These are phyloP conservation scores for Chaetomium strumarium DNA, from an alignment of 2,329 filamentous ascomycete species.

Conservation along the genomic window DNA sequence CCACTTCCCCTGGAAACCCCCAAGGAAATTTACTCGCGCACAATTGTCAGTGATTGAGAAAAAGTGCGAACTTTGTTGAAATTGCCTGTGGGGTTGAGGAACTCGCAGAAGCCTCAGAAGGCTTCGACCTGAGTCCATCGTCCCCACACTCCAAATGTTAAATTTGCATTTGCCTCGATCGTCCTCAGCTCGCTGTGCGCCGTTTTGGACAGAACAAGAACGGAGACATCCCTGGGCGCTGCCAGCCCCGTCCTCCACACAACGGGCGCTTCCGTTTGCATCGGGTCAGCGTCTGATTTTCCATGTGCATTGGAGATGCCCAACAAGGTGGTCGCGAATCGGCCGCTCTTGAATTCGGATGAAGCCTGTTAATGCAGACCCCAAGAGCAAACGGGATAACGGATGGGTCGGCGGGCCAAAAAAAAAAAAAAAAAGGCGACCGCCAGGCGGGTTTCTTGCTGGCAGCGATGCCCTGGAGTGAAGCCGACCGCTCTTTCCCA, in stretches of 20 bases:
- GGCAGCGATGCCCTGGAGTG: not conserved
- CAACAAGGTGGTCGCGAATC: conserved; percentile 13
- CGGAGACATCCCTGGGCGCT: conserved; percentile 6
- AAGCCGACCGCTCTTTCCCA: conserved; percentile 20
- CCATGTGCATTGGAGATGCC: no score
- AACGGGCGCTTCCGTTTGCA: conserved; percentile 19
- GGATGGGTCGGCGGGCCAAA: not conserved
- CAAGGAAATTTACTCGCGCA: conserved; percentile 6
- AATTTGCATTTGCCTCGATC: conserved; percentile 23
- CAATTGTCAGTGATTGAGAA: conserved; percentile 9
- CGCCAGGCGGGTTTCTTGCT: conserved; percentile 5
- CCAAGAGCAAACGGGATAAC: not conserved
- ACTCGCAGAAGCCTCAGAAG: conserved; percentile 18
- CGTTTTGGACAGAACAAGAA: conserved; percentile 14
- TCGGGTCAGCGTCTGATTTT: not conserved
- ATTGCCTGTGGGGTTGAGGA: conserved; percentile 23
- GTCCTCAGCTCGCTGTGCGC: conserved; percentile 28
- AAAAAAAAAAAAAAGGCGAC: not conserved
- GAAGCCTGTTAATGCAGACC: conserved; percentile 2
- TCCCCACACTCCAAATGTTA: conserved; percentile 15
- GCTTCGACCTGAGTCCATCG: conserved; percentile 21
- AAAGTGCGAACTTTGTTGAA: conserved; percentile 15
- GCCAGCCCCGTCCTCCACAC: conserved; percentile 2
- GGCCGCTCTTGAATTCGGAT: conserved; percentile 1
- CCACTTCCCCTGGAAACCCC: conserved; percentile 5